These are phyloP conservation scores for Choiromyces venosus DNA, from an alignment of 495 filamentous ascomycete species.

Conservation along the genomic window DNA sequence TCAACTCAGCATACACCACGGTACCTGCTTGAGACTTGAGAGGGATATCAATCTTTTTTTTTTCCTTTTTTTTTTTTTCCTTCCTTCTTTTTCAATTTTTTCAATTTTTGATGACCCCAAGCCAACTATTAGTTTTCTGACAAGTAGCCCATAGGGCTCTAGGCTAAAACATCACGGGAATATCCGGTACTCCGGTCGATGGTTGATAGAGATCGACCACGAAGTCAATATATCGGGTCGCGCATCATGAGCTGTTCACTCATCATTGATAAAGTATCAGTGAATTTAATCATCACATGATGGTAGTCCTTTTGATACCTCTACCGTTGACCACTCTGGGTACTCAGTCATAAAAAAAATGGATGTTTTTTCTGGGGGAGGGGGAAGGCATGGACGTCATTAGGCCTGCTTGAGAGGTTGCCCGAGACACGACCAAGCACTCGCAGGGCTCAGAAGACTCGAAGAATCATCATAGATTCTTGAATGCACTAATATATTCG, in stretches of 20 bases:
- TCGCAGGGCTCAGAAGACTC: neutral
- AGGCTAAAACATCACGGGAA: conserved; percentile 5
- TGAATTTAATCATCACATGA: neutral
- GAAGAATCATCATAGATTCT: neutral
- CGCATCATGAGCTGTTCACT: conserved; percentile 34
- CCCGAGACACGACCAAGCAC: neutral
- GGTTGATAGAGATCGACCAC: conserved; percentile 35
- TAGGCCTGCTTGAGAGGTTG: neutral
- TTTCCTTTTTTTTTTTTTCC: neutral
- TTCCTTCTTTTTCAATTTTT: neutral
- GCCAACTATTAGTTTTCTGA: neutral
- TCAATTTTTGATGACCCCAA: neutral
- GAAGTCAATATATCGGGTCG: conserved; percentile 34
- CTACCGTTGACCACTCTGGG: neutral
- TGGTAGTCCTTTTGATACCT: neutral
- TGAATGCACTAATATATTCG: neutral
- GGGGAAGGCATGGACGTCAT: neutral
- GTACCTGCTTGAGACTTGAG: neutral
- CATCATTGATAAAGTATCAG: conserved; percentile 29
- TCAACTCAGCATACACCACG: neutral
- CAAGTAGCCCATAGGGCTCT: neutral
- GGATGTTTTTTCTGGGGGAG: neutral
- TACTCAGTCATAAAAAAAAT: neutral
- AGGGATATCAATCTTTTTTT: neutral
- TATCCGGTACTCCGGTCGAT: conserved; percentile 7